Conservation (phyloP, 164 flowering plant genomes). For the Nymphaea thermarum region DNA sequence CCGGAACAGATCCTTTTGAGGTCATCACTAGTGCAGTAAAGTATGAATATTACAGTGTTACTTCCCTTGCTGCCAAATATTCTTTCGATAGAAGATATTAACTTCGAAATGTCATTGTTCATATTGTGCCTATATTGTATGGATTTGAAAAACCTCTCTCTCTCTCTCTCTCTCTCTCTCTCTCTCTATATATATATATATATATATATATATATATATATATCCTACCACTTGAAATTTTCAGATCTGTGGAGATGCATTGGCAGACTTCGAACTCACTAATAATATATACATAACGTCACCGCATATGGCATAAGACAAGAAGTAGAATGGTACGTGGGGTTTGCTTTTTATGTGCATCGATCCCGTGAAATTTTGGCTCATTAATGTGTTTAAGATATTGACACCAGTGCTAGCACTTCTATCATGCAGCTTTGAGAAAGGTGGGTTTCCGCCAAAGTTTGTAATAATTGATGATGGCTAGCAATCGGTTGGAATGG, state of each 20-base stretch:
- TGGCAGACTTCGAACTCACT: constrained; percentile 30
- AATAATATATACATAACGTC: constrained; percentile 15
- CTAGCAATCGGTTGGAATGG: constrained; percentile 85
- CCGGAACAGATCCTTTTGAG: constrained; percentile 77
- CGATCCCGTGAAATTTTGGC: not conserved
- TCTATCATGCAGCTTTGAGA: constrained; percentile 34
- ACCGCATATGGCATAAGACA: constrained; percentile 59
- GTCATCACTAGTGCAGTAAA: constrained; percentile 69
- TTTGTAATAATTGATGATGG: constrained; percentile 90
- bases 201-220: too few species aligned
- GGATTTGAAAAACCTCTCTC: too few species aligned
- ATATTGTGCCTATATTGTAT: too few species aligned
- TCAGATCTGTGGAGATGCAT: constrained; percentile 67
- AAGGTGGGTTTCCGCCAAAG: constrained; percentile 72
- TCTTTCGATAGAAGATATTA: not conserved
- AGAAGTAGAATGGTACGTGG: constrained; percentile 50
- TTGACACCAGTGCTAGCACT: not conserved
- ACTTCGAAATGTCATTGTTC: too few species aligned
- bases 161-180: too few species aligned
- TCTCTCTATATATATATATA: too few species aligned
- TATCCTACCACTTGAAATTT: not conserved
- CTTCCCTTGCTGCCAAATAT: not conserved
- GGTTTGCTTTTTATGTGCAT: too few species aligned
- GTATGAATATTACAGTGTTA: constrained; percentile 37
- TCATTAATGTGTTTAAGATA: not conserved